A percentile compares a stretch with the other conserved stretches of the same genome.
These are phyloP conservation scores for Dunaliella primolecta DNA, from an alignment of 139 green algal genomes.

Conservation along the genomic window DNA sequence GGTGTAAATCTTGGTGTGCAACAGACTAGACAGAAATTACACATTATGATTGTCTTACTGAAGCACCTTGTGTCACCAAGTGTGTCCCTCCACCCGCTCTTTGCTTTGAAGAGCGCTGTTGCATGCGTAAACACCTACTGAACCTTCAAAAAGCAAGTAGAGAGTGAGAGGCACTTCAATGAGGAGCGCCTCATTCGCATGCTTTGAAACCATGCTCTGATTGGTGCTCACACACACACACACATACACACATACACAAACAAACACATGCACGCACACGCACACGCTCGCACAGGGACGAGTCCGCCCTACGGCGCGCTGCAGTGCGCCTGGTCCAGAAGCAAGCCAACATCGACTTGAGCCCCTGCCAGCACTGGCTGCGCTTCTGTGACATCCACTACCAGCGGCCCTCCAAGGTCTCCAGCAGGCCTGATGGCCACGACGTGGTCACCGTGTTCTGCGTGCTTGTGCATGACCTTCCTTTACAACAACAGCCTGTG, in stretches of 20 bases:
- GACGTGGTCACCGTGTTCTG: background rate
- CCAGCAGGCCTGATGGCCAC: background rate
- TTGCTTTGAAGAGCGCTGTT: too few relatives aligned
- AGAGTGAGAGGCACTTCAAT: too few relatives aligned
- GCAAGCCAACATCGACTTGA: constrained; percentile 56
- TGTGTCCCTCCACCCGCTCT: too few relatives aligned
- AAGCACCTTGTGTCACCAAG: too few relatives aligned
- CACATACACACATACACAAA: background rate
- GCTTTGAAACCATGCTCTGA: too few relatives aligned
- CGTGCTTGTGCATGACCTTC: background rate
- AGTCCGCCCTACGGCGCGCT: constrained; percentile 42
- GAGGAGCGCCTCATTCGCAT: too few relatives aligned
- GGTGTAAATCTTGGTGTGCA: too few relatives aligned
- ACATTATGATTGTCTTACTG: too few relatives aligned
- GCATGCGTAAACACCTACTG: too few relatives aligned
- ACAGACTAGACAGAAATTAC: too few relatives aligned
- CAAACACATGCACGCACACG: background rate
- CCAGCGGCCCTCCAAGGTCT: background rate
- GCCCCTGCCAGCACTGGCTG: constrained; percentile 48
- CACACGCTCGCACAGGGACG: constrained; percentile 31
- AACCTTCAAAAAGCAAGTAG: too few relatives aligned
- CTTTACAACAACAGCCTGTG: background rate
- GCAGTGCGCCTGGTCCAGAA: constrained; percentile 55
- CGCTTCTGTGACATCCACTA: constrained; percentile 71
- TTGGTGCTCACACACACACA: background rate